A percentile compares a stretch with the other conserved stretches of the same genome.
These are phyloP conservation scores for Anthracocystis panici-leucophaei DNA, from an alignment of 1,284 basidiomycete genomes.

Conservation along the genomic window DNA sequence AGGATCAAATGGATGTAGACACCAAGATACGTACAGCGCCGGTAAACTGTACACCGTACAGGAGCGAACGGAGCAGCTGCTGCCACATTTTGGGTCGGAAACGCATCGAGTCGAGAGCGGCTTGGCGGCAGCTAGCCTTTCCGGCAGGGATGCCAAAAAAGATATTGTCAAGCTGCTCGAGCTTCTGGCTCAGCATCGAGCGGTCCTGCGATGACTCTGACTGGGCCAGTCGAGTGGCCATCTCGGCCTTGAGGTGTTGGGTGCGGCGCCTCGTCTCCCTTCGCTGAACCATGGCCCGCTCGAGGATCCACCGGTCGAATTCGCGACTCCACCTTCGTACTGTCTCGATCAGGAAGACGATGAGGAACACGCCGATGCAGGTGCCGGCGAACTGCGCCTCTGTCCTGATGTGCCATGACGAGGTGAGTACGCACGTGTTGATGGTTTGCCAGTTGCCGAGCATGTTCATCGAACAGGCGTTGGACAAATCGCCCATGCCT, in stretches of 20 bases:
- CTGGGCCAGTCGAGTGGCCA: constrained; percentile 27
- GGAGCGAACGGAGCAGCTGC: constrained; percentile 57
- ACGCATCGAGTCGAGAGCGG: constrained; percentile 42
- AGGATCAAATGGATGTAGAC: neutral
- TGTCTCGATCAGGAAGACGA: constrained; percentile 61
- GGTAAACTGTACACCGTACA: constrained; percentile 61
- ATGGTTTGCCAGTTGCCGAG: constrained; percentile 57
- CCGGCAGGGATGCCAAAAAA: constrained; percentile 36
- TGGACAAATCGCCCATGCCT: constrained; percentile 29
- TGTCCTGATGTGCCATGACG: constrained; percentile 57
- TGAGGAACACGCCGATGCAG: constrained; percentile 62
- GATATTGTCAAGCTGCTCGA: constrained; percentile 46
- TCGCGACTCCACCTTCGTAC: constrained; percentile 59
- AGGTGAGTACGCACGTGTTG: constrained; percentile 57
- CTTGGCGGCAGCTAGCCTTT: constrained; percentile 23
- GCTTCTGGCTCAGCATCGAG: constrained; percentile 17
- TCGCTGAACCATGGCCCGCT: constrained; percentile 34
- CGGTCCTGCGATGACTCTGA: constrained; percentile 28
- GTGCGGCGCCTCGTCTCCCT: constrained; percentile 28
- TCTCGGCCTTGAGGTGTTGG: constrained; percentile 33
- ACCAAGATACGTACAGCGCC: constrained; percentile 49
- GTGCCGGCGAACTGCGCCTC: constrained; percentile 60
- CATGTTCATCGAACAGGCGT: constrained; percentile 47
- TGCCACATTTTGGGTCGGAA: constrained; percentile 54
- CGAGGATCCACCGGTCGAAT: constrained; percentile 59